Evolutionary conservation across 2,329 filamentous ascomycete species (phyloP).

Genomic region (Cladosporium sp.): DNA sequence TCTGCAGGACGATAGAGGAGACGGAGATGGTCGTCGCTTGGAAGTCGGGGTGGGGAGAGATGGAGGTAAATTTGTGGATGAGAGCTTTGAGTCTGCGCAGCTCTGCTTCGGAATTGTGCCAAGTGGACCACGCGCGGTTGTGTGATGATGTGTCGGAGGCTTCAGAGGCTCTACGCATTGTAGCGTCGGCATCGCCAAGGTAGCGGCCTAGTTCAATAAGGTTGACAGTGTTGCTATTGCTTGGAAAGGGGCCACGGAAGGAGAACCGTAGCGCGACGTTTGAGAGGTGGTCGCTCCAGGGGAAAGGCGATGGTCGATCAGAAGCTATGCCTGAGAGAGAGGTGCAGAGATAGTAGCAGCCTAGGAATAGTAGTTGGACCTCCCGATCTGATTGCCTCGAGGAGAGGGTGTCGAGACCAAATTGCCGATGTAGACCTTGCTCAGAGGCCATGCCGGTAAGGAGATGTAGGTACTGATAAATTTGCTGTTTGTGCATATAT

Average conservation of each 20-base stretch:
- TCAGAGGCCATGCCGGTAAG: slow-evolving; percentile 26
- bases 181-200: slow-evolving; percentile 18
- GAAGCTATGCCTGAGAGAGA: slow-evolving; percentile 22
- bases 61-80: neutral
- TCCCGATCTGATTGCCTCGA: slow-evolving; percentile 13
- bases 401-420: slow-evolving; percentile 10
- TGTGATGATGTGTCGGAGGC: neutral
- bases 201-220: slow-evolving; percentile 15
- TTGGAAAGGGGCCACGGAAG: neutral
- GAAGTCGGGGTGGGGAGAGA: slow-evolving; percentile 16
- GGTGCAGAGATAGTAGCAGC: slow-evolving; percentile 25
- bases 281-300: slow-evolving; percentile 17
- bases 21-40: slow-evolving; percentile 17
- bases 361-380: slow-evolving; percentile 19
- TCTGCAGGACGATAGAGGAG: slow-evolving; percentile 22
- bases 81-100: slow-evolving; percentile 2
- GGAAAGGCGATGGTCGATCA: slow-evolving; percentile 23
- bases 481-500: slow-evolving; percentile 19
- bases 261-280: neutral
- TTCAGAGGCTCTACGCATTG: slow-evolving; percentile 18
- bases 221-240: neutral
- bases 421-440: slow-evolving; percentile 21
- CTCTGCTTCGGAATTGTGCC: slow-evolving; percentile 4
- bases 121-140: slow-evolving; percentile 1
- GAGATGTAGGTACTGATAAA: slow-evolving; percentile 24